Evolutionary conservation across 495 filamentous ascomycete species (phyloP).

Genomic region (Parachaetomium inaequale): DNA sequence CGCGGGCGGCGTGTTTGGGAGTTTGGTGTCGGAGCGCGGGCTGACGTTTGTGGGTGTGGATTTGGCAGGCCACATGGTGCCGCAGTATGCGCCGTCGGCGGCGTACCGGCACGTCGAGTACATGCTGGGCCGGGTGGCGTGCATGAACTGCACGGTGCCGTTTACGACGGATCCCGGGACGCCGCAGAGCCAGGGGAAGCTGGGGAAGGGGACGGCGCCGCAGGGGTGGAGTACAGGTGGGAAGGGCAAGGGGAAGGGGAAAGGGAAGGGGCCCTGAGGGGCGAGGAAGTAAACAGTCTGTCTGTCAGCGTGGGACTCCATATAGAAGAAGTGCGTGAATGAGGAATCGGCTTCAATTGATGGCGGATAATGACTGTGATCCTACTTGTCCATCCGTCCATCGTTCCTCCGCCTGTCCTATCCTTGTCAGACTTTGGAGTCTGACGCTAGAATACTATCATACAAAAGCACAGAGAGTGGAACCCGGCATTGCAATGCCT

Average conservation of each 20-base stretch:
- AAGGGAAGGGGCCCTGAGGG: neutral
- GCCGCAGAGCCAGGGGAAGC: slow-evolving; percentile 22
- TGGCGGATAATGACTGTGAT: slow-evolving; percentile 11
- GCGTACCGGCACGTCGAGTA: slow-evolving; percentile 68
- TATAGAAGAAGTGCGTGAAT: neutral
- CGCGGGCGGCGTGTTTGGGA: slow-evolving; percentile 59
- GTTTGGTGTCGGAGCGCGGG: slow-evolving; percentile 61
- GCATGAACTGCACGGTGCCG: slow-evolving; percentile 31
- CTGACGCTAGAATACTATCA: neutral
- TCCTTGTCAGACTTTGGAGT: neutral
- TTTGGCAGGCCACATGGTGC: slow-evolving; percentile 62
- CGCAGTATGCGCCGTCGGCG: slow-evolving; percentile 59
- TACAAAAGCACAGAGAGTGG: slow-evolving; percentile 20
- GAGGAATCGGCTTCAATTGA: neutral
- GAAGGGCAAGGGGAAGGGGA: neutral
- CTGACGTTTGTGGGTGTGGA: slow-evolving; percentile 62
- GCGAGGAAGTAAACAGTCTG: neutral
- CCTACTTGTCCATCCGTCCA: neutral
- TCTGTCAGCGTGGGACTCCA: neutral
- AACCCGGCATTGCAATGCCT: slow-evolving; percentile 13
- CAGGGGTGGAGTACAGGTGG: slow-evolving; percentile 29
- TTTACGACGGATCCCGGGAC: slow-evolving; percentile 29
- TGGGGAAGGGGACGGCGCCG: slow-evolving; percentile 32
- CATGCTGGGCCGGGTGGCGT: slow-evolving; percentile 57
- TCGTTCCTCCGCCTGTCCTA: neutral